These are phyloP conservation scores for Taxawa tesnikishii DNA, from an alignment of 2,329 filamentous ascomycete genomes.

Conservation along the genomic window DNA sequence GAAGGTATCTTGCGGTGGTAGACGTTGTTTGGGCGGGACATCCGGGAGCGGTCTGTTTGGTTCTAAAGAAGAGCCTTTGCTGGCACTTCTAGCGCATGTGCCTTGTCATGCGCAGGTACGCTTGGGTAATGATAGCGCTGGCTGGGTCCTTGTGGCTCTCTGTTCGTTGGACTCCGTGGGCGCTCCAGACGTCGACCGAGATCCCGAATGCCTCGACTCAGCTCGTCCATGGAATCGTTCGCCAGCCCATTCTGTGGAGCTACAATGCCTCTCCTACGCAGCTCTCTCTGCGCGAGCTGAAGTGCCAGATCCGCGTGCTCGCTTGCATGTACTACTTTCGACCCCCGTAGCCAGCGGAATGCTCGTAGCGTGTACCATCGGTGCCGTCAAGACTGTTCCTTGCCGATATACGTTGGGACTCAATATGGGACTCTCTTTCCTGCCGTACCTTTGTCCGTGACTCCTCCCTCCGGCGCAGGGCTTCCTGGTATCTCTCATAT, in stretches of 20 bases:
- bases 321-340: conserved; percentile 46
- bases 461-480: conserved; percentile 27
- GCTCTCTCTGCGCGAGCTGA: conserved; percentile 60
- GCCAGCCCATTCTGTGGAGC: conserved; percentile 35
- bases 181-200: conserved; percentile 2
- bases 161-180: too few species aligned
- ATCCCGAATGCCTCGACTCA: conserved; percentile 4
- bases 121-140: conserved; percentile 29
- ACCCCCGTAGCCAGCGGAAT: too few species aligned
- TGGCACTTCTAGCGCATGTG: neutral
- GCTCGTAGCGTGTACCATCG: too few species aligned
- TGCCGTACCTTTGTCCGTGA: conserved; percentile 12
- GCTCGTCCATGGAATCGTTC: conserved; percentile 8
- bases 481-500: conserved; percentile 54
- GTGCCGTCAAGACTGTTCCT: too few species aligned
- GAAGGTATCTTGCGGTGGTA: too few species aligned
- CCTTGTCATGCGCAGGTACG: conserved; percentile 18
- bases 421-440: neutral
- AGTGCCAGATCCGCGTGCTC: conserved; percentile 67
- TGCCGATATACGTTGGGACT: too few species aligned
- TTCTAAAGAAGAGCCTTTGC: too few species aligned
- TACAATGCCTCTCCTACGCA: conserved; percentile 55
- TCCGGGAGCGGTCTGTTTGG: neutral
- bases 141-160: neutral
- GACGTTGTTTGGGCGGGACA: neutral